A percentile compares a stretch with the other conserved stretches of the same genome.
Conservation (phyloP, 2,329 filamentous ascomycete genomes). For the Sporothrix pallida region DNA sequence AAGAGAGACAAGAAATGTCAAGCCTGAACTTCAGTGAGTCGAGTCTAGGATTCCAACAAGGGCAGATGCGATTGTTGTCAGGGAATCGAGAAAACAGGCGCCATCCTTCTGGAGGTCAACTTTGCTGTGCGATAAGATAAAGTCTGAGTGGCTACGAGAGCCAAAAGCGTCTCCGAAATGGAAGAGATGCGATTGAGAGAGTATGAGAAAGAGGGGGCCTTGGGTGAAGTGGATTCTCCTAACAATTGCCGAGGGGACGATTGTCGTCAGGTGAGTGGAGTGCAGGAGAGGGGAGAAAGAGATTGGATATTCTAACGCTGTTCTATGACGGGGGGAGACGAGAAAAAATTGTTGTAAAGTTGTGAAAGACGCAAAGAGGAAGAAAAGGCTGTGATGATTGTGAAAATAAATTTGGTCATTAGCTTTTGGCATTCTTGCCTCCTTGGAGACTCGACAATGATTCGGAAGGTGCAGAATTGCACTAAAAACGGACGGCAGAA, state of each 20-base stretch:
- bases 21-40: not conserved
- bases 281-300: not conserved
- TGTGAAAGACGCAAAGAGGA: constrained; percentile 2
- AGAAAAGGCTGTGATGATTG: constrained; percentile 16
- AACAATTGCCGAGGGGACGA: constrained; percentile 13
- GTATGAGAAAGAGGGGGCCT: constrained; percentile 10
- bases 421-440: constrained; percentile 1
- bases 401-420: constrained; percentile 22
- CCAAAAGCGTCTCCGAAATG: not conserved
- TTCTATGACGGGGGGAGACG: not conserved
- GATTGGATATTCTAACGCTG: constrained; percentile 3
- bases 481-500: constrained; percentile 11
- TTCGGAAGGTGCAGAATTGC: constrained; percentile 5
- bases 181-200: not conserved
- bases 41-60: constrained; percentile 8
- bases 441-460: constrained; percentile 11
- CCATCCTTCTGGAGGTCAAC: constrained; percentile 20
- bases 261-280: not conserved
- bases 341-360: not conserved
- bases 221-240: not conserved
- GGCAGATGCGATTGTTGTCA: constrained; percentile 16
- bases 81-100: constrained; percentile 8
- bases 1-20: not conserved
- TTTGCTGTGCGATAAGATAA: constrained; percentile 20
- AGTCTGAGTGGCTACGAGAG: not conserved